phyloP scores from a whole-genome alignment of 1,284 basidiomycete genomes.

The Phellinidium pouzarii region DNA sequence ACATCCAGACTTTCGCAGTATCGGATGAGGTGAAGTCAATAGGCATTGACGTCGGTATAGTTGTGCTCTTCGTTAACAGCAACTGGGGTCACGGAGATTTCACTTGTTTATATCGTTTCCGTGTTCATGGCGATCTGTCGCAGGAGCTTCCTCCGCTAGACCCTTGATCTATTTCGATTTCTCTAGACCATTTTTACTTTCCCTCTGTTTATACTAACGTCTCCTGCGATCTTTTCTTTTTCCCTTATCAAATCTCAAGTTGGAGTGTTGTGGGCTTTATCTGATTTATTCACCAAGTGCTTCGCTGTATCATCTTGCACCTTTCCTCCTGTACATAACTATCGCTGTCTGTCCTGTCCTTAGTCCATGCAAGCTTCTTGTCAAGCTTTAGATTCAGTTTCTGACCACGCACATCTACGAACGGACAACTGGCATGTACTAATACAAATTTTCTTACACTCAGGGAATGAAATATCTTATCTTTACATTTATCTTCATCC shows the following conservation, averaged over 20 bases:
- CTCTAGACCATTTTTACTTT: not conserved
- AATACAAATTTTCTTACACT: constrained; percentile 1
- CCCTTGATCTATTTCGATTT: not conserved
- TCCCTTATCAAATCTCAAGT: not conserved
- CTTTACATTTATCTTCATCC: not conserved
- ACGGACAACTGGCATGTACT: constrained; percentile 10
- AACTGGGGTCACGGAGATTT: constrained; percentile 84
- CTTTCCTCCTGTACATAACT: not conserved
- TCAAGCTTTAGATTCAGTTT: not conserved
- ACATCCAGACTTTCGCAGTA: constrained; percentile 86
- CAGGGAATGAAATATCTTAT: not conserved
- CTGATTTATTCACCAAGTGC: constrained; percentile 5
- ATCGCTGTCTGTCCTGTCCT: not conserved
- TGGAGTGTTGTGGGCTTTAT: constrained; percentile 2
- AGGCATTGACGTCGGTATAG: constrained; percentile 73
- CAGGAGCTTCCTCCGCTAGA: constrained; percentile 13
- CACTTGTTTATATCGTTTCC: constrained; percentile 89
- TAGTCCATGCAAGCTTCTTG: not conserved
- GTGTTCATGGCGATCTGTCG: constrained; percentile 55
- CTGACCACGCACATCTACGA: not conserved
- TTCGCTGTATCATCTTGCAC: constrained; percentile 8
- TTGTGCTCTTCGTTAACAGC: constrained; percentile 70
- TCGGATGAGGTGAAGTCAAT: constrained; percentile 58
- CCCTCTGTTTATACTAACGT: not conserved
- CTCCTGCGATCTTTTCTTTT: not conserved